These are phyloP conservation scores for Leccinum pachyderme DNA, from an alignment of 1,284 basidiomycete genomes.

Conservation along the genomic window DNA sequence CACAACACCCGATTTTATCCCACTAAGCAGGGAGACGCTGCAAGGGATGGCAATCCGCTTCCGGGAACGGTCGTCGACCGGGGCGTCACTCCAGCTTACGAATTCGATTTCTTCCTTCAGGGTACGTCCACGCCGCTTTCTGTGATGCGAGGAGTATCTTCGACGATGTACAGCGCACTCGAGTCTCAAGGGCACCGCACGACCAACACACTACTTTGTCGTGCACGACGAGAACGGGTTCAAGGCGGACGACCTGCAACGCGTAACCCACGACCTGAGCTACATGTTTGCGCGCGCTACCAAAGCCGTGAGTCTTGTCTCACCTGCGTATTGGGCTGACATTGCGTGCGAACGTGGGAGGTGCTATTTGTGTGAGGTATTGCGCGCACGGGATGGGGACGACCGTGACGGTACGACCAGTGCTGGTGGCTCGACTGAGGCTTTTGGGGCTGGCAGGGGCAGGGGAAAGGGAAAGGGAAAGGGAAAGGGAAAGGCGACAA, in stretches of 20 bases:
- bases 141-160: background rate
- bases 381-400: constrained; percentile 41
- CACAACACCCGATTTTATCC: constrained; percentile 73
- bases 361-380: constrained; percentile 66
- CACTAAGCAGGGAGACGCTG: constrained; percentile 51
- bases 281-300: constrained; percentile 80
- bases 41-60: constrained; percentile 63
- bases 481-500: constrained; percentile 5
- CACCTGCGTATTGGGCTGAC: constrained; percentile 76
- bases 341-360: constrained; percentile 75
- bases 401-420: too few relatives aligned
- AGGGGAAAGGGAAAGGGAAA: too few relatives aligned
- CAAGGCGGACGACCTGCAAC: constrained; percentile 64
- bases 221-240: constrained; percentile 73
- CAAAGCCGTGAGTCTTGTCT: constrained; percentile 75
- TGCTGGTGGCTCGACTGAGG: background rate
- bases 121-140: constrained; percentile 30
- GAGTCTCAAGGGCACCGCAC: constrained; percentile 63
- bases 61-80: constrained; percentile 76
- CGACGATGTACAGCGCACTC: constrained; percentile 39
- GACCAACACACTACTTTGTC: constrained; percentile 76
- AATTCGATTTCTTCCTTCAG: constrained; percentile 77
- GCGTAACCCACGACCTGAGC: constrained; percentile 55
- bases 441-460: background rate
- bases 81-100: constrained; percentile 65